Percentiles rank a stretch among this genome's conserved stretches.
Conservation (phyloP, 2,329 filamentous ascomycete genomes). For the Scortechinia acanthostroma region DNA sequence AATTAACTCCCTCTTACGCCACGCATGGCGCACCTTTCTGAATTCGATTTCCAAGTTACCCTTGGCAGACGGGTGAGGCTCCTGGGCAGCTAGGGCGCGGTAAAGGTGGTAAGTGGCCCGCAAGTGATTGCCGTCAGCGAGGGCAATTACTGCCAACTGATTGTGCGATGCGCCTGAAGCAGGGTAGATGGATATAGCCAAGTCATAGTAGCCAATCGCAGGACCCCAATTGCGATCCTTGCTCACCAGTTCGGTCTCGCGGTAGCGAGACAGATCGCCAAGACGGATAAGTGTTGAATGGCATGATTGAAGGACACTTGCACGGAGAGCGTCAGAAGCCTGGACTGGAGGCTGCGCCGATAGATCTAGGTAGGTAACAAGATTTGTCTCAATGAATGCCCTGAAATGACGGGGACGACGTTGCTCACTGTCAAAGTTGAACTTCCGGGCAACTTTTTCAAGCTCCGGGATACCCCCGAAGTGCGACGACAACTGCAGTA, state of each 20-base stretch:
- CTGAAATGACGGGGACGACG: conserved; percentile 5
- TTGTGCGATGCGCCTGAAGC: conserved; percentile 51
- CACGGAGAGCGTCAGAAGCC: conserved; percentile 25
- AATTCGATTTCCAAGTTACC: conserved; percentile 52
- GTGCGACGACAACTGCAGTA: conserved; percentile 43
- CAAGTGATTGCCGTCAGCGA: conserved; percentile 47
- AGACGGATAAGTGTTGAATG: conserved; percentile 54
- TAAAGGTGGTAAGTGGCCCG: conserved; percentile 55
- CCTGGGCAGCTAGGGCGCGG: conserved; percentile 43
- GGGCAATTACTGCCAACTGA: conserved; percentile 53
- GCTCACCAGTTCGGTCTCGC: conserved; percentile 36
- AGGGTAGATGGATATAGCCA: conserved; percentile 49
- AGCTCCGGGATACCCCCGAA: conserved; percentile 44
- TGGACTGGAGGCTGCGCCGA: conserved; percentile 3
- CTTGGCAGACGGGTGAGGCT: conserved; percentile 44
- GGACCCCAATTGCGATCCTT: conserved; percentile 54
- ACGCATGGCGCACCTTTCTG: conserved; percentile 43
- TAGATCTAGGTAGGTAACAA: not conserved
- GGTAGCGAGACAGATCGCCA: conserved; percentile 58
- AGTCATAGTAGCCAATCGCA: conserved; percentile 53
- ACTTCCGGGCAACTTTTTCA: conserved; percentile 40
- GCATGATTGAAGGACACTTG: conserved; percentile 39
- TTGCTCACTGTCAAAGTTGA: conserved; percentile 31
- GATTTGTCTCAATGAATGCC: conserved; percentile 11
- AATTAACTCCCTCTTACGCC: conserved; percentile 28